Conservation (phyloP, 192 early-diverging fungal species). For the Rhizophagus clarus region DNA sequence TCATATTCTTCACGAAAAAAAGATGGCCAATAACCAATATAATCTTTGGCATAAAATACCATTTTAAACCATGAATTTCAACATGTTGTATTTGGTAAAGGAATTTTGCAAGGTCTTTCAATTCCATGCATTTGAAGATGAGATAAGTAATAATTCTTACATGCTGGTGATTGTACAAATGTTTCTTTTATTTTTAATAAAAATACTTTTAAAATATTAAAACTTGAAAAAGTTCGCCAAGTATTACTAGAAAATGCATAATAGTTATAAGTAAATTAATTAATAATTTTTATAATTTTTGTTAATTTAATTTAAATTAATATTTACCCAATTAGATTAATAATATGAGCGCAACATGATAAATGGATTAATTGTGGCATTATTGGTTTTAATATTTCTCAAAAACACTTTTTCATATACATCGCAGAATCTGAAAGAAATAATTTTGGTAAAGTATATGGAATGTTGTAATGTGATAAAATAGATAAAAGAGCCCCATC, state of each 20-base stretch:
- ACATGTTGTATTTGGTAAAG: neutral
- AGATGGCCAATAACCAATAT: conserved; percentile 7
- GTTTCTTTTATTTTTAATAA: too few species aligned
- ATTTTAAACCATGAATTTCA: too few species aligned
- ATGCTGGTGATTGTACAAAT: neutral
- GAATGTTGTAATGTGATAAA: neutral
- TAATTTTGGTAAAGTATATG: conserved; percentile 2
- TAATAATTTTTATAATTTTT: too few species aligned
- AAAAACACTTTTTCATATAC: neutral
- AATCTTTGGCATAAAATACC: neutral
- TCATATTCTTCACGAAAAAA: conserved; percentile 15
- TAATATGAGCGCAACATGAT: neutral
- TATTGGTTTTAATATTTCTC: neutral
- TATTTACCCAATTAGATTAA: neutral
- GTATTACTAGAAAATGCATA: too few species aligned
- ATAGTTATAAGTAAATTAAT: too few species aligned
- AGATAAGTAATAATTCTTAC: neutral
- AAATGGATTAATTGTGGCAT: conserved; percentile 15
- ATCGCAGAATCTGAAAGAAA: neutral
- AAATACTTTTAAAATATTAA: too few species aligned
- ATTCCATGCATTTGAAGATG: conserved; percentile 14
- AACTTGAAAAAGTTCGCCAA: too few species aligned
- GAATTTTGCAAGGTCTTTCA: neutral
- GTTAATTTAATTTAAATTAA: neutral
- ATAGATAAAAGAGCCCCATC: neutral